Evolutionary conservation across 2,329 filamentous ascomycete species (phyloP), one percentile per base, ranked within the genome.

Genomic region (Colletotrichum theobromicola): DNA sequence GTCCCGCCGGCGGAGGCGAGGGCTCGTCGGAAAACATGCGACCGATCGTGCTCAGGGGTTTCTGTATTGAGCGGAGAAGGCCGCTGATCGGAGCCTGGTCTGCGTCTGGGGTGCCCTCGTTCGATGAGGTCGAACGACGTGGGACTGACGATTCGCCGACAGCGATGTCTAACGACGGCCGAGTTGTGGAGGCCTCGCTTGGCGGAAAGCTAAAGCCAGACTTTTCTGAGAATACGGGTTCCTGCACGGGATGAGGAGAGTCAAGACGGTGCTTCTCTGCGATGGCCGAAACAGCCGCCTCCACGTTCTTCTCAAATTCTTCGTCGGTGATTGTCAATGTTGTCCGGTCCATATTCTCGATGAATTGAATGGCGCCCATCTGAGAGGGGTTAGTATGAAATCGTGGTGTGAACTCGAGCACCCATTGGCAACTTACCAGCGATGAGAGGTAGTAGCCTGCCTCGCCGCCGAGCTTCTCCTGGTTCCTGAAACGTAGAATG

Each of bases 391-490:
- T 13, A 76, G 76, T 18, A 53, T 7, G 7, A 46, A 12, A 6
- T 3, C 12, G 50, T 13, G 24, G 76, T 7, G 13, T 6, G 5
- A 6, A 4, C 13, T 5, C 4, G 15, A 13, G 1, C 7, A 30
- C 30, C 9, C 9, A 15, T 61, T 81, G 3, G 7, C 7, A 13
- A 21, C 89, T 80, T 86, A 95, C 94, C 78, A 99, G 86, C 9
- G 97, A 98, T 35, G 96, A 98, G 70, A 99, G 91, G 84, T 99
- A 99, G 84, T 99, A 99, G 15, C 97, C 97, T 16, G 97, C 96
- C 87, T 99, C 97, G n/a, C 97, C 97, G 28, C 94, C 94, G 2
- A 99, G 91, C 83, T 98, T 98, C 67, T 99, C 97, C 84, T 98
- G 97, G 80, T 98, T 98, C 66, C 97, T 92, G 86, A 99, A 99